Evolutionary conservation across 2,329 filamentous ascomycete genomes (phyloP).

Genomic region (Botrytis tulipae): DNA sequence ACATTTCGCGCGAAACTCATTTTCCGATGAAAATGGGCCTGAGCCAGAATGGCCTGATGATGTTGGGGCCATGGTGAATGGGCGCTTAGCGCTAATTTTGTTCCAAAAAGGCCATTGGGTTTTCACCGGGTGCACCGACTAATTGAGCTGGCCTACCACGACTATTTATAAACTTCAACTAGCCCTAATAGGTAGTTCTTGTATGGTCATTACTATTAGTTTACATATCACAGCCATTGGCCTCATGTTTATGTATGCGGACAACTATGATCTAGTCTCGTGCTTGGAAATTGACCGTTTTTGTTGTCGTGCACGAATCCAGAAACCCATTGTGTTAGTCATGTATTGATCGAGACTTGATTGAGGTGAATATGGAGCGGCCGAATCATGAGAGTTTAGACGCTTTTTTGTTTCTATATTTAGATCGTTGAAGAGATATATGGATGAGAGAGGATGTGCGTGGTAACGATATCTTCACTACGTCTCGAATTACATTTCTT

Average conservation of each 20-base stretch:
- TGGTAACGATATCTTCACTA: not conserved
- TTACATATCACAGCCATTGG: not conserved
- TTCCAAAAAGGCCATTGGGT: not conserved
- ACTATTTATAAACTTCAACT: not conserved
- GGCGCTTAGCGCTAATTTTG: not conserved
- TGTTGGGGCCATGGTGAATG: not conserved
- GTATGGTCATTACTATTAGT: not conserved
- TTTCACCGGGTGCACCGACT: not conserved
- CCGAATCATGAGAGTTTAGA: not conserved
- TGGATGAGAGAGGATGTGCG: not conserved
- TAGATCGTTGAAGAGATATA: not conserved
- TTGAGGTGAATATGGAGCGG: not conserved
- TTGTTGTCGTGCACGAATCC: not conserved
- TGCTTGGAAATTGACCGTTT: not conserved
- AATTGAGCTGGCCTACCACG: not conserved
- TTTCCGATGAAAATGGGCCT: not conserved
- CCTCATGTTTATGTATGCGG: not conserved
- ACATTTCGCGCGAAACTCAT: not conserved
- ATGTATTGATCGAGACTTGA: not conserved
- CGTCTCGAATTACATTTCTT: not conserved
- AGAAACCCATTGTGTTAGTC: no score
- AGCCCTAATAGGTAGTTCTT: not conserved
- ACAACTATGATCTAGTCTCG: not conserved
- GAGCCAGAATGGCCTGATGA: not conserved
- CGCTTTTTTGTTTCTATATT: not conserved